Conservation (phyloP, 1,139 yeast genomes). For the Geotrichum histeridarum region DNA sequence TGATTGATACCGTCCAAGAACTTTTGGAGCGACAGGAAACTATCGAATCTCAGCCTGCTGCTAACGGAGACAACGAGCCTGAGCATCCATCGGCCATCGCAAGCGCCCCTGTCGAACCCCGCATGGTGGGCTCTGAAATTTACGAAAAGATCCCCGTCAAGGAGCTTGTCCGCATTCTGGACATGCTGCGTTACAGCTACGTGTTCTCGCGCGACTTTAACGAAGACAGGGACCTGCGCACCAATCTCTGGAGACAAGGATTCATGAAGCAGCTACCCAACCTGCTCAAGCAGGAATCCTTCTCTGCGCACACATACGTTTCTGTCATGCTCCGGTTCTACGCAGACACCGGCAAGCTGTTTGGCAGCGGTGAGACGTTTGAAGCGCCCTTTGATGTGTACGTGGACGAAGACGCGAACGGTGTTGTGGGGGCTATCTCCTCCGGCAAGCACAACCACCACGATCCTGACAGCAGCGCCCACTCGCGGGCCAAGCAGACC, state of each 20-base stretch:
- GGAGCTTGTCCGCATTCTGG: conserved; percentile 55
- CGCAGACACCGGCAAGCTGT: conserved; percentile 51
- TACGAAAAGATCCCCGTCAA: conserved; percentile 64
- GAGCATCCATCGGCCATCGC: neutral
- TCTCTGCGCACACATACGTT: conserved; percentile 82
- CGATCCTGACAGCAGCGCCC: neutral
- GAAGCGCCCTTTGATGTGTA: neutral
- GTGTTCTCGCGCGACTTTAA: conserved; percentile 81
- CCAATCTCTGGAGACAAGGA: conserved; percentile 85
- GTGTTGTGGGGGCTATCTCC: conserved; percentile 14
- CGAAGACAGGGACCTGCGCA: conserved; percentile 80
- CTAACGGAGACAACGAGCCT: neutral
- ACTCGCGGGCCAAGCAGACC: neutral
- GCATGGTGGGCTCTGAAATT: conserved; percentile 39
- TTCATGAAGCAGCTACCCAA: conserved; percentile 91
- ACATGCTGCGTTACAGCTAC: conserved; percentile 63
- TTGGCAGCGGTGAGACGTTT: neutral
- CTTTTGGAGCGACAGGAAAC: conserved; percentile 58
- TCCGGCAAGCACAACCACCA: neutral
- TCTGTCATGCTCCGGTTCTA: conserved; percentile 76
- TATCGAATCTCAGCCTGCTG: neutral
- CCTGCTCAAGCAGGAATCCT: conserved; percentile 82
- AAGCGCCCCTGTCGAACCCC: neutral
- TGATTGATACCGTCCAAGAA: conserved; percentile 84
- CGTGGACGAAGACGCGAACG: conserved; percentile 16